Evolutionary conservation across 2,329 filamentous ascomycete genomes (phyloP).

Genomic region (Allantophomopsis lycopodina): DNA sequence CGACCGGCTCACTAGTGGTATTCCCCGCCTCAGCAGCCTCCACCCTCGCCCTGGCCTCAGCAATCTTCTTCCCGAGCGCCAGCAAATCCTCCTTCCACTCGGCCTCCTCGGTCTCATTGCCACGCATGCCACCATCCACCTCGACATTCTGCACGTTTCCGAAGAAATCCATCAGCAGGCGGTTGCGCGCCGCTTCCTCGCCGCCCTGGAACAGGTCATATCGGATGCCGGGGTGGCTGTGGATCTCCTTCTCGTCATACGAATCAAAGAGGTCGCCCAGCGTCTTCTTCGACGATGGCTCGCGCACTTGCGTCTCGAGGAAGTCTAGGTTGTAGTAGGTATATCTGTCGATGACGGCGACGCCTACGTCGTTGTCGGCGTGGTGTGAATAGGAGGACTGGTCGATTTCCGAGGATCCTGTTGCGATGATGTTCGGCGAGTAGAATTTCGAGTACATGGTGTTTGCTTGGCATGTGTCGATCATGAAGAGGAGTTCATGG

Average conservation of each 20-base stretch:
- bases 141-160: constrained; percentile 97
- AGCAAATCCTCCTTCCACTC: constrained; percentile 61
- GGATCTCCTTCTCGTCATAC: constrained; percentile 89
- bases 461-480: constrained; percentile 98
- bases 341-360: constrained; percentile 95
- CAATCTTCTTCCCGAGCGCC: constrained; percentile 57
- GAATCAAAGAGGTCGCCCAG: constrained; percentile 92
- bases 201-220: constrained; percentile 93
- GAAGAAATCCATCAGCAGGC: constrained; percentile 91
- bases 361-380: constrained; percentile 93
- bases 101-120: constrained; percentile 34
- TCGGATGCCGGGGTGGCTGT: constrained; percentile 79
- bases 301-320: constrained; percentile 78
- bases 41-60: constrained; percentile 25
- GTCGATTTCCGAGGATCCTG: constrained; percentile 89
- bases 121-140: constrained; percentile 37
- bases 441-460: constrained; percentile 99
- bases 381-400: constrained; percentile 97
- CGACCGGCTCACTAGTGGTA: constrained; percentile 5
- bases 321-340: constrained; percentile 99
- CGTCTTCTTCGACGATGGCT: constrained; percentile 76
- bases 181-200: constrained; percentile 59
- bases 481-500: constrained; percentile 98
- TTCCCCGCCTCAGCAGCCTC: constrained; percentile 20
- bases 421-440: constrained; percentile 95